Evolutionary conservation across 768 basidiomycete genomes (phyloP).

Genomic region (Tephrocybe sp.): DNA sequence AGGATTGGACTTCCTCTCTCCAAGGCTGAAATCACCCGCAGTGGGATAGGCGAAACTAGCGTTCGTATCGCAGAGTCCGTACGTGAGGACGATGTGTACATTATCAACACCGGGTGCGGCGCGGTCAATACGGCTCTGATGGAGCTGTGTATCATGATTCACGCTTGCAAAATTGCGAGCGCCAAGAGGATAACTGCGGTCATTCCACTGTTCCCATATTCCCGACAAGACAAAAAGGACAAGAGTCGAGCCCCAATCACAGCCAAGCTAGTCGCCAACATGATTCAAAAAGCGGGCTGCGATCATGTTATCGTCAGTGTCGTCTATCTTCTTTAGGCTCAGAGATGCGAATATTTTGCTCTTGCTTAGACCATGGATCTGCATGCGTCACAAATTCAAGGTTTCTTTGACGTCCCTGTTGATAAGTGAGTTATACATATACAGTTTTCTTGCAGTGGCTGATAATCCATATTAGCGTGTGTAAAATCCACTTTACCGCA

Average conservation of each 20-base stretch:
- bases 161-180: constrained; percentile 99
- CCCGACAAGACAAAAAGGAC: constrained; percentile 99
- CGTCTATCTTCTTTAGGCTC: constrained; percentile 1
- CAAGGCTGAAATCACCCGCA: constrained; percentile 83
- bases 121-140: constrained; percentile 92
- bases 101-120: constrained; percentile 90
- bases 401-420: constrained; percentile 99
- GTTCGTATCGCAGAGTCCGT: constrained; percentile 94
- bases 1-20: constrained; percentile 90
- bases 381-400: constrained; percentile 98
- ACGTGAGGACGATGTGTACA: constrained; percentile 98
- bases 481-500: constrained; percentile 23
- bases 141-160: constrained; percentile 99
- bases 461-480: constrained; percentile 37
- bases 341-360: constrained; percentile 10
- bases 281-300: constrained; percentile 89
- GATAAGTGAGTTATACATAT: constrained; percentile 80
- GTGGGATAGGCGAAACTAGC: constrained; percentile 87
- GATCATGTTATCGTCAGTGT: constrained; percentile 93
- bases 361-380: constrained; percentile 88
- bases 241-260: constrained; percentile 98
- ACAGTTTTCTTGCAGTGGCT: constrained; percentile 9
- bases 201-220: constrained; percentile 94
- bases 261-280: constrained; percentile 97
- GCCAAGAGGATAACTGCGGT: constrained; percentile 98